A percentile compares a stretch with the other conserved stretches of the same genome.
These are phyloP conservation scores for Claviceps maximensis DNA, from an alignment of 2,329 filamentous ascomycete species.

Conservation along the genomic window DNA sequence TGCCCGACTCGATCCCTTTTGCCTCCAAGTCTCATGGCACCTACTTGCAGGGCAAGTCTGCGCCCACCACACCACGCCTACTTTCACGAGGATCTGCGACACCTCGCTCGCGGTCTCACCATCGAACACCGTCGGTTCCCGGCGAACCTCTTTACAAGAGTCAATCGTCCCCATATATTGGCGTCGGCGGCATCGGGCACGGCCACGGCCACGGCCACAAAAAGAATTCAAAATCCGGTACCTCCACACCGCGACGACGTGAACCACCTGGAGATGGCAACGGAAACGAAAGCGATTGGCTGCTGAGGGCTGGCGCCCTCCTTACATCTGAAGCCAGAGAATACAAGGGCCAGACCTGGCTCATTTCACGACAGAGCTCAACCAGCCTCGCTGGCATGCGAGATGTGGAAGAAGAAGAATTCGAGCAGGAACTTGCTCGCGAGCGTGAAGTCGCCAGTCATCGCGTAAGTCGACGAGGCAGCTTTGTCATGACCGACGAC, in stretches of 20 bases:
- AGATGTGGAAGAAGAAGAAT: constrained; percentile 38
- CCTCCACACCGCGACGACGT: constrained; percentile 23
- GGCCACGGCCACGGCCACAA: constrained; percentile 3
- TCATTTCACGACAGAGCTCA: constrained; percentile 50
- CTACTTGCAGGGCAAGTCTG: constrained; percentile 49
- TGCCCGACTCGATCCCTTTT: constrained; percentile 21
- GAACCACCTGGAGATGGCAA: constrained; percentile 20
- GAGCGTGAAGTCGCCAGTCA: constrained; percentile 37
- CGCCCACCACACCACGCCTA: constrained; percentile 50
- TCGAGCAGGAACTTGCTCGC: constrained; percentile 36
- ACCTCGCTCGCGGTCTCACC: constrained; percentile 32
- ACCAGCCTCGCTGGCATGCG: constrained; percentile 43
- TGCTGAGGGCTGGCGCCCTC: constrained; percentile 48
- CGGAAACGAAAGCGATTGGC: constrained; percentile 47
- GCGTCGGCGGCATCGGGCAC: constrained; percentile 7
- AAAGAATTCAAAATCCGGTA: constrained; percentile 15
- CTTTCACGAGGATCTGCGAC: constrained; percentile 42
- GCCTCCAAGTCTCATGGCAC: constrained; percentile 25
- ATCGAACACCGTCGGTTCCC: constrained; percentile 26
- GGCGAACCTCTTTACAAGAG: constrained; percentile 38
- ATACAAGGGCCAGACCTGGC: constrained; percentile 56
- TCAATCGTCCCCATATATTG: constrained; percentile 48
- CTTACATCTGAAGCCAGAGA: constrained; percentile 50
- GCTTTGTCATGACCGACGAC: constrained; percentile 25
- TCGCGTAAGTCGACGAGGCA: constrained; percentile 34